A percentile compares a stretch with the other conserved stretches of the same genome.
Evolutionary conservation across 1,284 basidiomycete species (phyloP).

Genomic region (Ceratobasidium theobromae): DNA sequence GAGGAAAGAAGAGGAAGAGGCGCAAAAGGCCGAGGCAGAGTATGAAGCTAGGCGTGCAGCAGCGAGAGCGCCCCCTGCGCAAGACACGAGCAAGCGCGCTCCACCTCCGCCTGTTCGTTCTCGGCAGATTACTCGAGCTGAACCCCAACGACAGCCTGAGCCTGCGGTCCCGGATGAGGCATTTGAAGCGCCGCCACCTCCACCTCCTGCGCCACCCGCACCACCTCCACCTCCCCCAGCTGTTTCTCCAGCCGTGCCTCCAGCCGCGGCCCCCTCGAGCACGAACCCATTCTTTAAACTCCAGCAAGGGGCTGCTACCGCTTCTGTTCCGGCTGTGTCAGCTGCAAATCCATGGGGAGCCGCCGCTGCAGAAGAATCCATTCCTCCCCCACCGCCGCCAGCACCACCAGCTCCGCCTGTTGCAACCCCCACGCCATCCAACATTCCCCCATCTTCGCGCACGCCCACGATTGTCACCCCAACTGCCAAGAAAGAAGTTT

Average conservation of each 20-base stretch:
- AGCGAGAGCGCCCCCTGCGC: slow-evolving; percentile 38
- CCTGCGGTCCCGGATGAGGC: slow-evolving; percentile 12
- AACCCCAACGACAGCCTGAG: slow-evolving; percentile 13
- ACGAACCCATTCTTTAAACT: slow-evolving; percentile 39
- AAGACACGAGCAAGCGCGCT: slow-evolving; percentile 34
- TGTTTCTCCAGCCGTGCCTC: slow-evolving; percentile 33
- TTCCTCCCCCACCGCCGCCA: slow-evolving; percentile 45
- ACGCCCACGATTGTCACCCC: slow-evolving; percentile 36
- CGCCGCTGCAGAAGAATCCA: slow-evolving; percentile 28
- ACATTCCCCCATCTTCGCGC: slow-evolving; percentile 44
- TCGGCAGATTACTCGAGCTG: background rate
- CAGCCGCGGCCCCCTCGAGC: slow-evolving; percentile 25
- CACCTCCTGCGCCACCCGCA: slow-evolving; percentile 14
- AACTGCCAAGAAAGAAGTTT: slow-evolving; percentile 53
- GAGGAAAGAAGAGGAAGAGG: slow-evolving; percentile 73
- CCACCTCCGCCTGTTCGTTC: slow-evolving; percentile 34
- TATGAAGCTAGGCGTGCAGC: slow-evolving; percentile 53
- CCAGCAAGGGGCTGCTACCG: slow-evolving; percentile 36
- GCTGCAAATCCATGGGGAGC: slow-evolving; percentile 31
- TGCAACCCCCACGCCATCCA: slow-evolving; percentile 38
- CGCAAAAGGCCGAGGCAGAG: slow-evolving; percentile 60
- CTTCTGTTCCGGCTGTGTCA: slow-evolving; percentile 39
- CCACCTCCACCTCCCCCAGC: slow-evolving; percentile 40
- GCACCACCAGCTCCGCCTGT: slow-evolving; percentile 42
- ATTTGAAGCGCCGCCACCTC: slow-evolving; percentile 14